Conservation (phyloP, 2,329 filamentous ascomycete genomes). For the Fusarium sp. region DNA sequence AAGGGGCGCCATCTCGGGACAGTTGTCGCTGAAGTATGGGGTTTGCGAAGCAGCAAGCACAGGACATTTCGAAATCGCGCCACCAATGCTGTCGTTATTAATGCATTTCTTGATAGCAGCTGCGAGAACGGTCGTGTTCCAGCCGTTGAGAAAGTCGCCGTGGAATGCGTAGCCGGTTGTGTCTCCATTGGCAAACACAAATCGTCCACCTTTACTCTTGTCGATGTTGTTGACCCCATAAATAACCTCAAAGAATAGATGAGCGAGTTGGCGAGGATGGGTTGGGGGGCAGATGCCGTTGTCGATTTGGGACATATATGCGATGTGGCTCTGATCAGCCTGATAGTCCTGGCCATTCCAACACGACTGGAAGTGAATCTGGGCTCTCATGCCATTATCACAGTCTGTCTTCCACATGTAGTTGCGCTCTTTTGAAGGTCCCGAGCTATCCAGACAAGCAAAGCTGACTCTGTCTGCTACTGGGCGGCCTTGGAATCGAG, state of each 20-base stretch:
- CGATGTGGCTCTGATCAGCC: constrained; percentile 43
- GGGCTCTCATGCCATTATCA: constrained; percentile 46
- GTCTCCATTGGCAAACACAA: constrained; percentile 46
- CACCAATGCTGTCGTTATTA: constrained; percentile 39
- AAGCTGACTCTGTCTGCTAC: constrained; percentile 45
- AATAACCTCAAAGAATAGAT: constrained; percentile 45
- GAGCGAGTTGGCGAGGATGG: constrained; percentile 42
- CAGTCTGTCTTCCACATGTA: constrained; percentile 46
- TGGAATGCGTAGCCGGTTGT: constrained; percentile 46
- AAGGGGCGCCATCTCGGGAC: constrained; percentile 40
- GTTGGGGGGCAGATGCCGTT: constrained; percentile 45
- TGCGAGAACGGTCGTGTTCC: constrained; percentile 36
- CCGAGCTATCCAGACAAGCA: constrained; percentile 45
- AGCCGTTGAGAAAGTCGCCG: constrained; percentile 45
- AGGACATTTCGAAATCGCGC: constrained; percentile 32
- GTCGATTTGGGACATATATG: constrained; percentile 46
- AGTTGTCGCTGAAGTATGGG: constrained; percentile 39
- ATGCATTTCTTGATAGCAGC: constrained; percentile 41
- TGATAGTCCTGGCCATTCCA: constrained; percentile 47
- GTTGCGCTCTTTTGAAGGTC: constrained; percentile 35
- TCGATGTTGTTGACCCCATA: constrained; percentile 43
- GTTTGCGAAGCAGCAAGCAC: constrained; percentile 42
- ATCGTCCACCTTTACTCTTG: constrained; percentile 46
- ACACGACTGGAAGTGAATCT: constrained; percentile 46
- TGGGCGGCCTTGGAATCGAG: constrained; percentile 28